Base-by-base conservation (phyloP, 2,329 filamentous ascomycete genomes). In the Aspergillus sp. region DNA sequence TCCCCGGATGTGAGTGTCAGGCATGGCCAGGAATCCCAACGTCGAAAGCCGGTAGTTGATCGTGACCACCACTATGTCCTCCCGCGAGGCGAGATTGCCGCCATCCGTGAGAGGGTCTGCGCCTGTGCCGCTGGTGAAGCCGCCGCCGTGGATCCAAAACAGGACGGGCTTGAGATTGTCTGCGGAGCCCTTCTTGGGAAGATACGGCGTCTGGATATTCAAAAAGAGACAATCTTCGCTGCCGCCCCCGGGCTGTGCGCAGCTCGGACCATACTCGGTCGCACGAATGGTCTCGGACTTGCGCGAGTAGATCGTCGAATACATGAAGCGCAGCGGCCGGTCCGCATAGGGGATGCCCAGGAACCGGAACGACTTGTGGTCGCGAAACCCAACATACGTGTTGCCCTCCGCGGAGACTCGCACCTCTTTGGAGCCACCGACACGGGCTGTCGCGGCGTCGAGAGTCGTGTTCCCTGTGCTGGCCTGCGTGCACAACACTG, bases 41-140 rank as follows among this genome's bases (percentile, higher is more conserved):
- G 80, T 82, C 0, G 74, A 76, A 5, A 85, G 69, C 16, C 83
- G 78, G 64, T 85, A 85, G 68, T 85, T 84, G 70, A 85, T 79
- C 7, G 67, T 69, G 4, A 86, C 83, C 5, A 82, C 75, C 0
- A 86, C 79, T 19, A 85, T 74, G 55, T 85, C 82, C 36, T 81
- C 81, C 41, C 81, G 76, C 5, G 80, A 82, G 0, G 79, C 81
- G 3, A 85, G 69, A 56, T 81, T 81, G 3, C 78, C 81, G 17
- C 81, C 79, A 57, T 85, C 82, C 3, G 61, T 63, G 4, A 63
- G 58, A 19, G 62, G 58, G 47, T 67, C 63, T 0, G 67, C 57
- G 6, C 66, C 73, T 48, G 62, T 71, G 2, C 82, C 81, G 10
- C 74, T 71, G 0, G 75, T 78, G 54, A 83, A 83, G 7, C 78